Percentiles rank a stretch among this genome's conserved stretches.
Conservation (phyloP, 2,329 filamentous ascomycete species). For the Xylogone sp. region DNA sequence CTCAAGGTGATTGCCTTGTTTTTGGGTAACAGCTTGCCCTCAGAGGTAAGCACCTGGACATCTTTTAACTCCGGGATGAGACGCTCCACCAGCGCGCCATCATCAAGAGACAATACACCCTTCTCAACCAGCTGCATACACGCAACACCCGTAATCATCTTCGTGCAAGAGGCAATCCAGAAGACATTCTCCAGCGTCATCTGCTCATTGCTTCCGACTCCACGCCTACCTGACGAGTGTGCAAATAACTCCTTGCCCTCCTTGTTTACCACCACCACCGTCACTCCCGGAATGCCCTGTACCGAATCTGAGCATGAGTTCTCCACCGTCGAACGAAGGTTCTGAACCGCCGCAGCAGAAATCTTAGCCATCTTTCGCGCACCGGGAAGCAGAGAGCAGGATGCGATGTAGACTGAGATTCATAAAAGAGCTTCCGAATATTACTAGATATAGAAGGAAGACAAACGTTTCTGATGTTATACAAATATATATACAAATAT, state of each 20-base stretch:
- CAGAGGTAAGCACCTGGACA: conserved; percentile 38
- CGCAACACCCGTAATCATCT: conserved; percentile 46
- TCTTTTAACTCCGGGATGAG: conserved; percentile 45
- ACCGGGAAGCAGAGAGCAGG: no score
- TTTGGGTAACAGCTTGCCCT: conserved; percentile 33
- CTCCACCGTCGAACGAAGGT: conserved; percentile 9
- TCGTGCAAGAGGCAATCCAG: conserved; percentile 54
- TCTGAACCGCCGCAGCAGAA: not conserved
- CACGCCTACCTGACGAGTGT: conserved; percentile 43
- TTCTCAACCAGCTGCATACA: conserved; percentile 53
- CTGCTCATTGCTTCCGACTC: conserved; percentile 36
- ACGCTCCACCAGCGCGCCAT: conserved; percentile 39
- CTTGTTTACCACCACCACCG: conserved; percentile 41
- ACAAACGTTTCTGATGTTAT: no score
- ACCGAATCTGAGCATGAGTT: conserved; percentile 32
- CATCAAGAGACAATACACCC: conserved; percentile 41
- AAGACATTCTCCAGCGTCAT: conserved; percentile 59
- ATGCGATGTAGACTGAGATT: no score
- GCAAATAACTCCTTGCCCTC: conserved; percentile 43
- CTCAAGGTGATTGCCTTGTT: conserved; percentile 46
- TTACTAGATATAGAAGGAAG: no score
- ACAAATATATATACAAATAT: no score
- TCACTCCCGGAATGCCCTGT: conserved; percentile 38
- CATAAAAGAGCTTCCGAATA: no score
- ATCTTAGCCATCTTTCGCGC: not conserved